Conservation (phyloP, 176 grass and related monocot species). For the Carex parvula region DNA sequence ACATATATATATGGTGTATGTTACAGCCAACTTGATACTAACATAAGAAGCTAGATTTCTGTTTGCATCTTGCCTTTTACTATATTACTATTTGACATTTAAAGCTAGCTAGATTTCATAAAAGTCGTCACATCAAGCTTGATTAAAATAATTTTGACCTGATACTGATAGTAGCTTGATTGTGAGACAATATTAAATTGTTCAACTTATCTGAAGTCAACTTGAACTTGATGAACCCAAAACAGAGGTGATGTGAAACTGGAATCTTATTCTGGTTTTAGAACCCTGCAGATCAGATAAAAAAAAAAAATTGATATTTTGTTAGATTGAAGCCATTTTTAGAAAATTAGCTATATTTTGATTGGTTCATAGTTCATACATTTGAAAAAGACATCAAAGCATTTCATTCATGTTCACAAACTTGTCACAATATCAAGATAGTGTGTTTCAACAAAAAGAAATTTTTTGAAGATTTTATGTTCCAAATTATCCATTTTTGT, state of each 20-base stretch:
- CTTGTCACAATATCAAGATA: background rate
- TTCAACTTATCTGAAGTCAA: background rate
- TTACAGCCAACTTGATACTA: slow-evolving; percentile 45
- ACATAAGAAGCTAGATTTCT: slow-evolving; percentile 33
- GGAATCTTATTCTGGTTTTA: background rate
- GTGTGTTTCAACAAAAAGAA: background rate
- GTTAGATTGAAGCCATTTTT: background rate
- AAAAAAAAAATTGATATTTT: background rate
- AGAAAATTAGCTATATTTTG: background rate
- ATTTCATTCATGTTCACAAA: background rate
- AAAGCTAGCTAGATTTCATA: background rate
- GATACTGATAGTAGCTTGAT: slow-evolving; percentile 1
- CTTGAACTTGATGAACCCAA: background rate
- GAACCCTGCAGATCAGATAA: background rate
- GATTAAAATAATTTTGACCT: background rate
- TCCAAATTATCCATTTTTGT: background rate
- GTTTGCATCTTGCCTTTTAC: slow-evolving; percentile 15
- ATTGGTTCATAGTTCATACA: background rate
- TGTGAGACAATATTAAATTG: background rate
- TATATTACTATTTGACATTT: slow-evolving; percentile 22
- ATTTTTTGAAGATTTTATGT: background rate
- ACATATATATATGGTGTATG: background rate
- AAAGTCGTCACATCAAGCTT: background rate
- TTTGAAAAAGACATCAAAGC: background rate
- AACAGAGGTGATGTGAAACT: slow-evolving; percentile 6